A percentile compares a stretch with the other conserved stretches of the same genome.
These are phyloP conservation scores for Erysimum cheiranthoides DNA, from an alignment of 345 rosid genomes.

Conservation along the genomic window DNA sequence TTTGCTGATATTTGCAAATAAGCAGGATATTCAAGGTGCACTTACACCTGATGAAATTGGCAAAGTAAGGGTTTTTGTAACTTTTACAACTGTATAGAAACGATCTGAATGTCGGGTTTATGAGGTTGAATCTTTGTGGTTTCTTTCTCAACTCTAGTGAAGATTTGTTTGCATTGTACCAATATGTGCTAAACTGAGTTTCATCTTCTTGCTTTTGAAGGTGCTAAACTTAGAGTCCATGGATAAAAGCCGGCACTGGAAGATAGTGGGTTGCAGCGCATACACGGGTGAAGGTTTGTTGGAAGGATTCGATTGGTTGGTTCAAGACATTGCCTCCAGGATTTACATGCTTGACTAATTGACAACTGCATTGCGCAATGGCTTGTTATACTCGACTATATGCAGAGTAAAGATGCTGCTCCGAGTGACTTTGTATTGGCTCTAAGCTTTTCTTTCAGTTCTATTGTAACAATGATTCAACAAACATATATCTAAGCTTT, in stretches of 20 bases:
- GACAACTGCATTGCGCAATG: background rate
- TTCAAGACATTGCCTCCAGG: constrained; percentile 90
- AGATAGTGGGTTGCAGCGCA: constrained; percentile 88
- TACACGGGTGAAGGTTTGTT: constrained; percentile 88
- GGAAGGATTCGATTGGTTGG: constrained; percentile 93
- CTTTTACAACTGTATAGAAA: background rate
- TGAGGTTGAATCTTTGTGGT: background rate
- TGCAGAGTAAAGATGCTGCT: background rate
- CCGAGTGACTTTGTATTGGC: background rate
- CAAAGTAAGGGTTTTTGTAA: constrained; percentile 55
- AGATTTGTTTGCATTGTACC: background rate
- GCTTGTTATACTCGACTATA: background rate
- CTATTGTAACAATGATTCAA: constrained; percentile 6
- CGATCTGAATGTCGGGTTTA: background rate
- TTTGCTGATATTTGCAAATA: constrained; percentile 80
- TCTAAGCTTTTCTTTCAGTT: background rate
- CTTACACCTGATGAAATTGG: constrained; percentile 86
- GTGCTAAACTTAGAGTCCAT: constrained; percentile 79
- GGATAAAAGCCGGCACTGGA: constrained; percentile 92
- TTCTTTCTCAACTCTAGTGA: background rate
- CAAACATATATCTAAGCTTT: background rate
- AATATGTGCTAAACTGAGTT: background rate
- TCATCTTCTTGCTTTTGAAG: constrained; percentile 45
- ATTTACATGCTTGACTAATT: constrained; percentile 81
- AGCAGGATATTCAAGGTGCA: constrained; percentile 92